These are phyloP conservation scores for Ciborinia camelliae DNA, from an alignment of 2,329 filamentous ascomycete genomes.

Conservation along the genomic window DNA sequence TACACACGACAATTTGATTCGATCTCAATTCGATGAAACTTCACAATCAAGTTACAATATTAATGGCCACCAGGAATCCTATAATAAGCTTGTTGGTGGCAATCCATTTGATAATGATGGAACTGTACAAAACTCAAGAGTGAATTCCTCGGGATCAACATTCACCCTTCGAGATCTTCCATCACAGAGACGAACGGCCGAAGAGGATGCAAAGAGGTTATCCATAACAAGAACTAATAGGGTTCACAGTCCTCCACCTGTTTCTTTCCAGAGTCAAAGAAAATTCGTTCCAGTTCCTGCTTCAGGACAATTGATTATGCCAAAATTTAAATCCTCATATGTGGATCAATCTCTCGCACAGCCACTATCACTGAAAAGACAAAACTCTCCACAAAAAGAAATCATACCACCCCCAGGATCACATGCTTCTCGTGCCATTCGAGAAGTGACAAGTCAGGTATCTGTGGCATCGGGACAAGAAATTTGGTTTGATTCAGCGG, in stretches of 20 bases:
- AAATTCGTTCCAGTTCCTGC: slow-evolving; percentile 6
- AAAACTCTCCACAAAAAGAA: not conserved
- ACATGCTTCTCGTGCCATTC: not conserved
- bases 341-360: not conserved
- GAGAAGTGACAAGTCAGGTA: slow-evolving; percentile 7
- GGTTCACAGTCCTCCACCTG: slow-evolving; percentile 11
- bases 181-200: slow-evolving; percentile 13
- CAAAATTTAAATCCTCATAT: not conserved
- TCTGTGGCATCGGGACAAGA: not conserved
- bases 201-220: slow-evolving; percentile 15
- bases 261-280: slow-evolving; percentile 25
- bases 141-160: slow-evolving; percentile 11
- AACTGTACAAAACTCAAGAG: slow-evolving; percentile 5
- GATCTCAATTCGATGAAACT: not conserved
- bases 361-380: not conserved
- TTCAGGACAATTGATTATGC: not conserved
- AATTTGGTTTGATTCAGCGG: not conserved
- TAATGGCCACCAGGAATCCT: slow-evolving; percentile 9
- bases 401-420: not conserved
- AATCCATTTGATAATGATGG: slow-evolving; percentile 6
- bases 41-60: slow-evolving; percentile 1
- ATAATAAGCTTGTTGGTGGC: slow-evolving; percentile 3
- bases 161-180: slow-evolving; percentile 20
- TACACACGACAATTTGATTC: slow-evolving; percentile 14
- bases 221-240: slow-evolving; percentile 14